Percentiles rank a stretch among this genome's conserved stretches.
Conservation (phyloP, 768 basidiomycete genomes). For the Boletus sp. region DNA sequence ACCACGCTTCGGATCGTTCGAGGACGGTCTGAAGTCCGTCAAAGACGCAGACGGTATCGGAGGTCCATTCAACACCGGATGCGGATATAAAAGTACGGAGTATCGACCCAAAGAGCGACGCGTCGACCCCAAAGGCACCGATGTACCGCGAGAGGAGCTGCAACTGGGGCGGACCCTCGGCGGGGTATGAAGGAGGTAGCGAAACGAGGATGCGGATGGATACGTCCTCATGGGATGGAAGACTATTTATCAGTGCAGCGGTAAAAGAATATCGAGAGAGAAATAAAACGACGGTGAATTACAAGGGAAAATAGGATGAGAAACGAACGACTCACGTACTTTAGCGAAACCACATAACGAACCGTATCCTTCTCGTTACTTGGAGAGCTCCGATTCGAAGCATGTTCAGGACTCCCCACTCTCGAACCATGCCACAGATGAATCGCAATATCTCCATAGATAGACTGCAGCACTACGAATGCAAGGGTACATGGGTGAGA, state of each 20-base stretch:
- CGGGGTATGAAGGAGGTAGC: conserved; percentile 60
- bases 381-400: conserved; percentile 5
- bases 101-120: conserved; percentile 71
- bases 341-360: conserved; percentile 64
- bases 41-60: conserved; percentile 78
- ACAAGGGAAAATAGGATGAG: not conserved
- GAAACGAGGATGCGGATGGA: conserved; percentile 57
- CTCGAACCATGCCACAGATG: conserved; percentile 51
- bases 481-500: conserved; percentile 1
- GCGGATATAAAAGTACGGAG: conserved; percentile 79
- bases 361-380: conserved; percentile 37
- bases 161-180: conserved; percentile 69
- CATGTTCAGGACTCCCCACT: conserved; percentile 9
- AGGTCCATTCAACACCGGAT: conserved; percentile 73
- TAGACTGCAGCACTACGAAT: conserved; percentile 65
- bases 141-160: conserved; percentile 85
- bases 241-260: conserved; percentile 33
- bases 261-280: not conserved
- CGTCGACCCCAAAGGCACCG: conserved; percentile 73
- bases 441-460: conserved; percentile 71
- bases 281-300: not conserved
- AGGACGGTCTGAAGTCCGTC: conserved; percentile 79
- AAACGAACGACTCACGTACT: conserved; percentile 42
- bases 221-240: conserved; percentile 52
- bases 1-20: conserved; percentile 69